Base-by-base conservation (phyloP, 768 basidiomycete genomes). In the Chlorophyllum brunneum region DNA sequence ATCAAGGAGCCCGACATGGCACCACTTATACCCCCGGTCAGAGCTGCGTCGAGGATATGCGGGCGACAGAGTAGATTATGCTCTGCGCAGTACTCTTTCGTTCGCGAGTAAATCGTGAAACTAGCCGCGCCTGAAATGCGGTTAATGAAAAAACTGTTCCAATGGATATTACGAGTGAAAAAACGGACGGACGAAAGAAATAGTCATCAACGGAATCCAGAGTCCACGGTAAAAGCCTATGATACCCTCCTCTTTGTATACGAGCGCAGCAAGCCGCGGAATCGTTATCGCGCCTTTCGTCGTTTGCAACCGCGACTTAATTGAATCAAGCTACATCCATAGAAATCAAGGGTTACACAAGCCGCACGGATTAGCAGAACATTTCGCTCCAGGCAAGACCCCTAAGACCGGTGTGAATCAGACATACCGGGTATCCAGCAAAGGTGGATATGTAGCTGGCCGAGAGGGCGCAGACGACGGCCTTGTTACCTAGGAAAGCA, bases 371-470 rank as follows among this genome's bases (percentile, higher is more conserved):
- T 39, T 39, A 34, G 40, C 18, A 42, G 26, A 26, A 22, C 18
- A 33, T 51, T 23, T 18, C 4, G 7, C 39, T 15, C 15, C 18
- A 18, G 43, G 30, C 23, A 44, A 43, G 38, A 46, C 20, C 62
- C 70, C 49, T 48, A 81, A 20, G 40, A 22, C 30, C 27, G 26
- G 47, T 48, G 45, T 10, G 20, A 34, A 20, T 33, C 30, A 24
- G 30, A 36, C 74, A 56, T 55, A 77, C 91, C 51, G 92, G 92
- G 68, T 94, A 95, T 44, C 94, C 94, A 51, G 88, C 88, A 62
- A 95, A 82, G 11, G 95, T 97, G 41, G 93, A 94, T 58, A 94
- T 80, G 67, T 94, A 88, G 61, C 92, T 93, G 44, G 93, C 93
- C 36, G 90, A 84, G 55, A 95, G 83, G 30, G 94, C 93, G 62